Evolutionary conservation across 2,329 filamentous ascomycete genomes (phyloP), one percentile per base, ranked within the genome.

Genomic region (Arthrobotrys sinensis): DNA sequence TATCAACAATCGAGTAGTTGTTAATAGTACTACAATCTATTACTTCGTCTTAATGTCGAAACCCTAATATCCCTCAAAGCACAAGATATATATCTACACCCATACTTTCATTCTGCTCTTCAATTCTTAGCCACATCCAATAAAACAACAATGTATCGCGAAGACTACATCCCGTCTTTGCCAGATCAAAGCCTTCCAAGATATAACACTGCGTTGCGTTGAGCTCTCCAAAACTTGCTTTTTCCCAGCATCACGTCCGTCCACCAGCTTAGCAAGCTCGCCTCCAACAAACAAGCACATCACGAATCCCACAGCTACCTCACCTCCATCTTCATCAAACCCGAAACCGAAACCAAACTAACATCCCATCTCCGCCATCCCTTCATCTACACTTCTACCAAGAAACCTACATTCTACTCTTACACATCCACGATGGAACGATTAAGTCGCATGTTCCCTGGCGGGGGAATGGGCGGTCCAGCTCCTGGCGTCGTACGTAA

Each of bases 381-480:
- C 38, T 71, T 76, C 69, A 46, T 68, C 53, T 76, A 34, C 19
- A 66, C 69, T 65, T n/a, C 63, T 10, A 69, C 70, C 72, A 53
- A 66, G 53, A 50, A 79, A 21, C 28, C 60, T 8, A 38, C n/a
- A 16, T 32, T 57, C 62, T 52, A 53, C 21, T 43, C n/a, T 40
- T 68, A 50, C 80, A 72, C 45, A 55, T 24, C 48, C 60, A 71
- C 36, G 46, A 98, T 97, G 95, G 95, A 98, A 84, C 91, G 95
- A 84, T 91, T 97, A 85, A 94, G 93, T 86, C 90, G 92, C 84
- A 92, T 97, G 90, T 89, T 97, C 82, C 91, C 92, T 80, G 89
- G 89, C 81, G 92, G 92, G 87, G 88, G 89, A 80, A 82, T 84
- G 82, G 86, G 91, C 60, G 89, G 88, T 80, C 85, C 87, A 81